A percentile compares a stretch with the other conserved stretches of the same genome.
Conservation (phyloP, 2,329 filamentous ascomycete species). For the Hypoxylon sp. region DNA sequence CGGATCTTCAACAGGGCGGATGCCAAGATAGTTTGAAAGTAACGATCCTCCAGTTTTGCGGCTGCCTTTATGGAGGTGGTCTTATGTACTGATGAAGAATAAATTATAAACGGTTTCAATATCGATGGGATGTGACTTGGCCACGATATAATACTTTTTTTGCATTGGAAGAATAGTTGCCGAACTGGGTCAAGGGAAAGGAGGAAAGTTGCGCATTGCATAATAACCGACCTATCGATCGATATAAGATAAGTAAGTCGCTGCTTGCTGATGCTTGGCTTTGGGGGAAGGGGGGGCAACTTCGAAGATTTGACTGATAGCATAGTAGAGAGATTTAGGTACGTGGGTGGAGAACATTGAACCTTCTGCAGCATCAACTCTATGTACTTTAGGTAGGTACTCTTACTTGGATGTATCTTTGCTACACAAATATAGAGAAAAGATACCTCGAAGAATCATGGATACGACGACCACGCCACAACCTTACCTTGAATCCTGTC, state of each 20-base stretch:
- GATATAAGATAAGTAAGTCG: slow-evolving; percentile 27
- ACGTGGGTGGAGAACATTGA: slow-evolving; percentile 20
- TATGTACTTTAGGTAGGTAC: no score
- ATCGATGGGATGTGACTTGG: no score
- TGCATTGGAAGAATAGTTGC: no score
- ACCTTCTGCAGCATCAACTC: no score
- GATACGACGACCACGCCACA: slow-evolving; percentile 28
- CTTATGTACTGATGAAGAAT: no score
- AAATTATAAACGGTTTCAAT: no score
- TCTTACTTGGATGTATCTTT: no score
- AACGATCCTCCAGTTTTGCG: slow-evolving; percentile 25
- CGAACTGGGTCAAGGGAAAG: not conserved
- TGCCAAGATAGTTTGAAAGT: slow-evolving; percentile 26
- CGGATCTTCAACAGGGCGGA: slow-evolving; percentile 29
- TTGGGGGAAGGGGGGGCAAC: slow-evolving; percentile 4
- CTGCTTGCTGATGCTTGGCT: slow-evolving; percentile 6
- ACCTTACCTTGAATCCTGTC: slow-evolving; percentile 1
- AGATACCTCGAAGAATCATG: no score
- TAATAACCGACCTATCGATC: slow-evolving; percentile 21
- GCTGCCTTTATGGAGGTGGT: slow-evolving; percentile 18
- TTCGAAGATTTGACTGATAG: slow-evolving; percentile 12
- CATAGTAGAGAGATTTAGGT: slow-evolving; percentile 9
- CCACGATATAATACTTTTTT: no score
- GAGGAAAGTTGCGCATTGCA: slow-evolving; percentile 8
- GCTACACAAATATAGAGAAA: no score